Evolutionary conservation across 257 asterid genomes (phyloP), one percentile per base, ranked within the genome.

Genomic region (Solanum microdontum): DNA sequence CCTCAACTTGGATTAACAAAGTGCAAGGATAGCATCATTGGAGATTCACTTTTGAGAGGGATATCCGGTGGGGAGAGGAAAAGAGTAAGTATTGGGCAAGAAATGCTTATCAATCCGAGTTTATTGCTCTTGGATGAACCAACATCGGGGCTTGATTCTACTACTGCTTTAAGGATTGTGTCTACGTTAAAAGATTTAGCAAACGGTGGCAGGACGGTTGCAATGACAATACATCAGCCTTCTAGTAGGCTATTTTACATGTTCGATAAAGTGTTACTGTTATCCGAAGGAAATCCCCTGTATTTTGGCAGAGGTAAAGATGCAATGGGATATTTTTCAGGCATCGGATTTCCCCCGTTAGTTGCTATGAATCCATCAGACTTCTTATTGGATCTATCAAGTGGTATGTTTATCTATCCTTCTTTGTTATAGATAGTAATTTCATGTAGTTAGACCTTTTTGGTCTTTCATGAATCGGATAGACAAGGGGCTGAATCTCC

Each of bases 211-310:
- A 90, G 98, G 43, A 94, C 98, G 0, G 34, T 94, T 17, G 93
- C 91, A 19, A 95, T 94, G 97, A 93, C 99, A 6, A 94, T 96
- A 45, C 99, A 96, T 79, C 98, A 96, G 91, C 99, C 99, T 33
- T 95, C 98, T 21, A 94, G 99, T 32, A 91, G 97, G 91, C 17
- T 96, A 33, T 96, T 84, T 82, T 94, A 96, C 69, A 91, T 92
- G 98, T 96, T 95, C 84, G 95, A 96, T 11, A 95, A 94, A 92
- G 95, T 96, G 11, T 87, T 96, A 9, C 17, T 96, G 89, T 36
- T 95, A 80, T 93, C 94, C 0, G 98, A 96, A 40, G 99, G 98
- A 39, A 93, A 93, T 73, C 92, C 95, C 3, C 85, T 95, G 93
- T 96, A 91, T 84, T 95, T 87, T 40, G 98, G 99, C 24, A 95